Conservation (phyloP, 2,329 filamentous ascomycete species). For the Aspergillus candidus region DNA sequence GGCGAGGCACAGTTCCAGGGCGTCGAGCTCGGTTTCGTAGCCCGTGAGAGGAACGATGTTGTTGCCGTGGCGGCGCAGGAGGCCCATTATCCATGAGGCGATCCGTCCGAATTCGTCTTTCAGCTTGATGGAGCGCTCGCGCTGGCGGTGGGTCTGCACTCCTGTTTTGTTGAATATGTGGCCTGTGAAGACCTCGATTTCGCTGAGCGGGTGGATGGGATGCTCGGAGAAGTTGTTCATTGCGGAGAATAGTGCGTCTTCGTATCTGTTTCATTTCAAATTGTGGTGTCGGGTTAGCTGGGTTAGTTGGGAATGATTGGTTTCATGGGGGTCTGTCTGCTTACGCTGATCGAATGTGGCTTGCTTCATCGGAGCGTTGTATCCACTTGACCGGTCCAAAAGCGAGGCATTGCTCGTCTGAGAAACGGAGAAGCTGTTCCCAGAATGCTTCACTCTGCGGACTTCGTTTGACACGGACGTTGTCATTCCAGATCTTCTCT, state of each 20-base stretch:
- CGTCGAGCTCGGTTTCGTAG: constrained; percentile 3
- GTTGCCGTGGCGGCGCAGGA: constrained; percentile 6
- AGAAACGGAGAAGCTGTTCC: constrained; percentile 7
- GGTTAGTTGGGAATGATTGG: background rate
- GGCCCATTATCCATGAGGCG: constrained; percentile 10
- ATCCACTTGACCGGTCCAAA: constrained; percentile 8
- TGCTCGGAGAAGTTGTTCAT: constrained; percentile 43
- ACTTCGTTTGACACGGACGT: constrained; percentile 8
- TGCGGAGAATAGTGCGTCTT: constrained; percentile 45
- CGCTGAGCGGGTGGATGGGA: constrained; percentile 39
- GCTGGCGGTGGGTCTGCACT: constrained; percentile 32
- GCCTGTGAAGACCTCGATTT: constrained; percentile 53
- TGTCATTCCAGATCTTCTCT: constrained; percentile 45
- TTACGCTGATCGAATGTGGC: constrained; percentile 8
- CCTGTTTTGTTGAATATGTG: constrained; percentile 50
- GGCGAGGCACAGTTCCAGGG: constrained; percentile 13
- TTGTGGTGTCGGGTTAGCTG: background rate
- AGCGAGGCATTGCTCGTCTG: constrained; percentile 4
- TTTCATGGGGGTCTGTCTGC: background rate
- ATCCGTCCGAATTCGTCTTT: constrained; percentile 38
- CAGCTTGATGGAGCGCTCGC: constrained; percentile 38
- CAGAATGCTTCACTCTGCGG: constrained; percentile 10
- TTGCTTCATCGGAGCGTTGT: constrained; percentile 12
- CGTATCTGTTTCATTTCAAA: constrained; percentile 39
- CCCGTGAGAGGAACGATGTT: background rate